Evolutionary conservation across 2,329 filamentous ascomycete genomes (phyloP).

Genomic region (Alternaria sp.): DNA sequence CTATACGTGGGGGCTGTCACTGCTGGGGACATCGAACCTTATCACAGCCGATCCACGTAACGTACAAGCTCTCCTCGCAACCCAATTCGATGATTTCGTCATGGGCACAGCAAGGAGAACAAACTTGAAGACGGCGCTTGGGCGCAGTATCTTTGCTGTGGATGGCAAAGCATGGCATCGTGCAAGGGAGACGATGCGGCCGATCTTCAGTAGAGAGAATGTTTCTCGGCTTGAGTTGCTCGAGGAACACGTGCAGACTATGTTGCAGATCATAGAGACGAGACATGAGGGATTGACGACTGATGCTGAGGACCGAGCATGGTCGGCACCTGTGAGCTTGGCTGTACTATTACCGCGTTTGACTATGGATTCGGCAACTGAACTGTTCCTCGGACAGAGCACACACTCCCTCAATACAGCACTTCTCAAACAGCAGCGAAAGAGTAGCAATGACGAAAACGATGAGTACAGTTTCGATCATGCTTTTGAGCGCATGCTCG

Average conservation of each 20-base stretch:
- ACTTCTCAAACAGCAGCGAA: neutral
- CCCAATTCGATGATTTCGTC: constrained; percentile 13
- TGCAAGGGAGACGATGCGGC: constrained; percentile 12
- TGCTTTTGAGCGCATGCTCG: constrained; percentile 11
- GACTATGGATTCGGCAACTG: constrained; percentile 13
- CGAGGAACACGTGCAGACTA: constrained; percentile 4
- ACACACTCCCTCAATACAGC: neutral
- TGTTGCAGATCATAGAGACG: constrained; percentile 1
- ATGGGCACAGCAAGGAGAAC: constrained; percentile 9
- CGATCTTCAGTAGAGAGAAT: constrained; percentile 10
- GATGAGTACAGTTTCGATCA: constrained; percentile 4
- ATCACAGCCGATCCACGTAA: constrained; percentile 13
- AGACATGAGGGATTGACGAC: neutral
- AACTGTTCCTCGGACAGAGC: constrained; percentile 7
- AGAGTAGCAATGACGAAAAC: neutral
- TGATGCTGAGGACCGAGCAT: neutral
- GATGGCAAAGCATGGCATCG: constrained; percentile 13
- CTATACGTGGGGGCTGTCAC: constrained; percentile 9
- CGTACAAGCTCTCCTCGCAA: constrained; percentile 13
- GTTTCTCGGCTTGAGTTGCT: constrained; percentile 6
- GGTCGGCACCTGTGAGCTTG: constrained; percentile 8
- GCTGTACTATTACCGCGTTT: constrained; percentile 6
- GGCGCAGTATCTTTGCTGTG: constrained; percentile 16
- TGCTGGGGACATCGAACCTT: constrained; percentile 6
- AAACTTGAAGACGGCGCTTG: constrained; percentile 8